Percentiles rank a stretch among this genome's conserved stretches.
These are phyloP conservation scores for Boletellus deceptivus DNA, from an alignment of 1,284 basidiomycete species.

Conservation along the genomic window DNA sequence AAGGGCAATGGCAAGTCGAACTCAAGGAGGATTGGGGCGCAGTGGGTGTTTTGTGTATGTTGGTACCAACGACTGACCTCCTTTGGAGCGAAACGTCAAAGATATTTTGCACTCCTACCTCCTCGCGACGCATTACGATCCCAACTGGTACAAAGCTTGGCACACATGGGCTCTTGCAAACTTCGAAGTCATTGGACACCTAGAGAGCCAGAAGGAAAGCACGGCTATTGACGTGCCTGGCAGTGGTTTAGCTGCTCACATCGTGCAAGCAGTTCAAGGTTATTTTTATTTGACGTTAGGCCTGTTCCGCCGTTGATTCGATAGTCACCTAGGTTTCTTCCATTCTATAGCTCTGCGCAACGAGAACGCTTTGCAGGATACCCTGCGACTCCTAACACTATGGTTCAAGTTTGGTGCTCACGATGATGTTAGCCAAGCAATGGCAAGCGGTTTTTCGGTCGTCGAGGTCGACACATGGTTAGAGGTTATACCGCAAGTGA, in stretches of 20 bases:
- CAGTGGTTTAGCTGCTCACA: slow-evolving; percentile 77
- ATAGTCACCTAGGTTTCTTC: slow-evolving; percentile 74
- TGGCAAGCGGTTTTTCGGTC: slow-evolving; percentile 83
- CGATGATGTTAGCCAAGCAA: slow-evolving; percentile 88
- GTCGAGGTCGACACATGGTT: slow-evolving; percentile 99
- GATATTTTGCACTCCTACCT: slow-evolving; percentile 86
- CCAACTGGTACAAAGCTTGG: slow-evolving; percentile 98
- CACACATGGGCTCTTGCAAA: slow-evolving; percentile 98
- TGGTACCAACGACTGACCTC: slow-evolving; percentile 9
- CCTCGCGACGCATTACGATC: slow-evolving; percentile 89
- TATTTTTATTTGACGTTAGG: slow-evolving; percentile 11
- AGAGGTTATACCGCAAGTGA: slow-evolving; percentile 94
- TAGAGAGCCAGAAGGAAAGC: slow-evolving; percentile 67
- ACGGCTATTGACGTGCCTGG: slow-evolving; percentile 67
- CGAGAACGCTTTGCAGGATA: slow-evolving; percentile 94
- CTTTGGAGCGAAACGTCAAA: slow-evolving; percentile 65
- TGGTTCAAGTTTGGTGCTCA: slow-evolving; percentile 99
- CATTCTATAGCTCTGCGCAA: slow-evolving; percentile 89
- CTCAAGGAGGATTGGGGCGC: slow-evolving; percentile 78
- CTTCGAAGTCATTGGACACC: slow-evolving; percentile 88
- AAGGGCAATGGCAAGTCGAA: slow-evolving; percentile 92
- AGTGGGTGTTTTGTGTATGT: slow-evolving; percentile 45
- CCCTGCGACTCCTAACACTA: slow-evolving; percentile 87
- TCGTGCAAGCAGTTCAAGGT: slow-evolving; percentile 95
- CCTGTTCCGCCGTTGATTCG: slow-evolving; percentile 4